phyloP scores from a whole-genome alignment of 805 yeast genomes.

The Candida peoriensis region DNA sequence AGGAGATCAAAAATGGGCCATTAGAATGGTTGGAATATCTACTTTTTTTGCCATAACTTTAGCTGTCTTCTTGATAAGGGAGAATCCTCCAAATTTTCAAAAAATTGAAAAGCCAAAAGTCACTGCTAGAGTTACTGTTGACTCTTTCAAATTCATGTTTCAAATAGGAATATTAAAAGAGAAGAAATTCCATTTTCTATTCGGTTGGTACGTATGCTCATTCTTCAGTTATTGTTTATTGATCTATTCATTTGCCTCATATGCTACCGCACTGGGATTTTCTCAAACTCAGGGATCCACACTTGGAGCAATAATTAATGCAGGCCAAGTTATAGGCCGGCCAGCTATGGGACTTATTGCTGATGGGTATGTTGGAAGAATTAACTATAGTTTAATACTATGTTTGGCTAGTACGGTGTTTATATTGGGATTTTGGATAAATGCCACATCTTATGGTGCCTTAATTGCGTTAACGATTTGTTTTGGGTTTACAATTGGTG shows the following conservation, averaged over 20 bases:
- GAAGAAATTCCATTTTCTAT: slow-evolving; percentile 28
- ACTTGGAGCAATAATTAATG: slow-evolving; percentile 42
- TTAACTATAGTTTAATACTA: slow-evolving; percentile 26
- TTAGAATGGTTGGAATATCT: slow-evolving; percentile 40
- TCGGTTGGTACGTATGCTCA: slow-evolving; percentile 33
- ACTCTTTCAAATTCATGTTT: slow-evolving; percentile 31
- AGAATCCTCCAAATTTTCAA: slow-evolving; percentile 17
- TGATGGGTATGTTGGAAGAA: slow-evolving; percentile 41
- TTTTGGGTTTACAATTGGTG: slow-evolving; percentile 42
- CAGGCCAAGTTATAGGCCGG: slow-evolving; percentile 44
- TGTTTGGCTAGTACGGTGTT: slow-evolving; percentile 28
- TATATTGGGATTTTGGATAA: slow-evolving; percentile 43
- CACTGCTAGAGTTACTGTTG: slow-evolving; percentile 4
- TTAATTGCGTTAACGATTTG: slow-evolving; percentile 37
- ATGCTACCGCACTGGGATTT: slow-evolving; percentile 44
- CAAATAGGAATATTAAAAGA: slow-evolving; percentile 23
- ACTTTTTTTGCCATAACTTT: slow-evolving; percentile 31
- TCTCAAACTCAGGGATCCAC: slow-evolving; percentile 38
- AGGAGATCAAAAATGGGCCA: slow-evolving; percentile 43
- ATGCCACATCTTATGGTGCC: slow-evolving; percentile 33
- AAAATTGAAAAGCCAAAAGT: slow-evolving; percentile 8
- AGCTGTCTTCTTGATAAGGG: slow-evolving; percentile 33
- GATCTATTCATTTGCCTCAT: slow-evolving; percentile 41
- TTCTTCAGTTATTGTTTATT: slow-evolving; percentile 38
- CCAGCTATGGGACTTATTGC: slow-evolving; percentile 42